Base-by-base conservation (phyloP, 140 eudicot genomes). In the Senecio squalidus region DNA sequence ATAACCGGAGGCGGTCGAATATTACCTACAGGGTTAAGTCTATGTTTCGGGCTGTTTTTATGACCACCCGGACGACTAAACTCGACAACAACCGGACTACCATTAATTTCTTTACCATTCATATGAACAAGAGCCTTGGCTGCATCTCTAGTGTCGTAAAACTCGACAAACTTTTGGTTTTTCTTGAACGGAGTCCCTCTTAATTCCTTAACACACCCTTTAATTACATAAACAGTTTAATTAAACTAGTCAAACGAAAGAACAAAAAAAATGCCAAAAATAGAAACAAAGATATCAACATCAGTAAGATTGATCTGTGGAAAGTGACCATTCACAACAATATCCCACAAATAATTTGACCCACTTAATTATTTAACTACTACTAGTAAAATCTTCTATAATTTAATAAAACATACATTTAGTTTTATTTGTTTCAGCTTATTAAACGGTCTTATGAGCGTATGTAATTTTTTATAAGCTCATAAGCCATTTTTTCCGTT, bases 31-130 rank as follows among this genome's bases (percentile, higher is more conserved):
- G 36, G 53, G 17, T 46, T 46, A 6, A 63, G 7, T 6, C 49
- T 30, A 30, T 4, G 15, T 46, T 77, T 46, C 5, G 26, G 52
- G 30, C 58, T 75, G 52, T 49, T 58, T 62, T 52, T 64, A 4
- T 66, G 64, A 5, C 94, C 96, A 14, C 94, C 94, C 0, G 98
- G 91, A 22, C 94, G 70, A 57, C 98, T 91, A 48, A 65, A 91
- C 46, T 91, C 96, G 0, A 91, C 78, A 15, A 79, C 60, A 6
- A 91, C 67, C 4, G 44, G 26, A 58, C 62, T 64, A 2, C 96
- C 94, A 29, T 72, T 28, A 25, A 91, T 76, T 67, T 83, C 86
- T 38, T 71, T 74, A 5, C 89, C 94, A 38, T 83, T 76, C 73
- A 83, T 69, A 48, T 52, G 80, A 0, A 40, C 21, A 34, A 86